Evolutionary conservation across 2,329 filamentous ascomycete species (phyloP), one percentile per base, ranked within the genome.

Genomic region (Nectriaceae sp.): DNA sequence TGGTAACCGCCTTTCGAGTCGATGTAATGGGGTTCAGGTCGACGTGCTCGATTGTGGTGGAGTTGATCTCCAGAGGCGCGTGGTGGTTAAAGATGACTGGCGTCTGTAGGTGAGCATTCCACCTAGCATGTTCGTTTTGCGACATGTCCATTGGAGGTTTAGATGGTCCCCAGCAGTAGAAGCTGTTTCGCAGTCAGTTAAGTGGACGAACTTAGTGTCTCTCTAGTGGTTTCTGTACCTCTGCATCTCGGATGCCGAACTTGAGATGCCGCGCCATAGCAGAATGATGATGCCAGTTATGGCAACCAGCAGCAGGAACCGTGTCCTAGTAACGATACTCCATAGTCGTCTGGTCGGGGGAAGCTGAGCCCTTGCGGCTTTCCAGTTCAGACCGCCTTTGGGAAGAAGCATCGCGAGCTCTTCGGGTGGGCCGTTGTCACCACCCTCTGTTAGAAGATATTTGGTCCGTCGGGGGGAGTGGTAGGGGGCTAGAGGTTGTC

Each of bases 101-200:
- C 3, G 94, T 97, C 62, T 92, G 86, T 54, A 94, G 77, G 66
- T 96, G 92, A 49, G 84, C 85, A 59, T 89, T 87, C 94, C 94
- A 99, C 56, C 90, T 82, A 53, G 86, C 86, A 70, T 93, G 87
- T 68, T 99, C 94, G 68, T 97, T 97, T 47, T 87, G 76, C 36
- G 88, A 84, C 90, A 99, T 96, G 56, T 94, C 85, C 85, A 96
- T 95, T 44, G 94, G 94, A n/a, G 94, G 84, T 76, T 95, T 97
- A 20, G 88, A 84, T 13, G 94, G 93, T 11, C 94, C 94, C 82
- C 91, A 97, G 77, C 94, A 99, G 74, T 96, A 96, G 73, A 96
- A 97, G 73, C 93, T 97, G 65, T 54, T 54, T 31, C 36, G 24
- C 38, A 44, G 56, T 59, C 42, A 61, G 50, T 37, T 29, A 50